A percentile compares a stretch with the other conserved stretches of the same genome.
Evolutionary conservation across 768 basidiomycete species (phyloP).

Genomic region (Tulasnella sp.): DNA sequence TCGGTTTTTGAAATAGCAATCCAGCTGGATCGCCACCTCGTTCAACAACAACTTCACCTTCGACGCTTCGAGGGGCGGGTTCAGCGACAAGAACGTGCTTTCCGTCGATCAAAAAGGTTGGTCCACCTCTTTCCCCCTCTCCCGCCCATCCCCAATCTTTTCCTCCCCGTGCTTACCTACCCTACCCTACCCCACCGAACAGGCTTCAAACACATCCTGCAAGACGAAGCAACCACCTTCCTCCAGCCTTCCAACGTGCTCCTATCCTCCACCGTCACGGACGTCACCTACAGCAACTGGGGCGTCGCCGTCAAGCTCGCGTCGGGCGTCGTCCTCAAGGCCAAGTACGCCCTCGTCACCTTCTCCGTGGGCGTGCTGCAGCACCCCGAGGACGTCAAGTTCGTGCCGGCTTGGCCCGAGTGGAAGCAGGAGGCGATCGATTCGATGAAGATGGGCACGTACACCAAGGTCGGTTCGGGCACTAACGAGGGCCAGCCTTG

Average conservation of each 20-base stretch:
- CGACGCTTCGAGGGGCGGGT: conserved; percentile 57
- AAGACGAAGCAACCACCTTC: conserved; percentile 61
- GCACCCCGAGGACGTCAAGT: conserved; percentile 57
- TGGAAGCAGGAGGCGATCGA: conserved; percentile 70
- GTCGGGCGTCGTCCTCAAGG: conserved; percentile 51
- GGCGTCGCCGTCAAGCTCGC: conserved; percentile 55
- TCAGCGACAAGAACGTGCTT: conserved; percentile 58
- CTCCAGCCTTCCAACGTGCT: conserved; percentile 52
- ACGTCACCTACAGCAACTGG: conserved; percentile 51
- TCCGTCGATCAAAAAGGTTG: conserved; percentile 61
- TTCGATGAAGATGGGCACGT: conserved; percentile 64
- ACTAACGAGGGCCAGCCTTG: not conserved
- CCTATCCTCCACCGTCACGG: conserved; percentile 56
- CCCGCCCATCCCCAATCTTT: too few relatives aligned
- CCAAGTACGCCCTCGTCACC: conserved; percentile 65
- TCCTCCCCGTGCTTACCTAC: not conserved
- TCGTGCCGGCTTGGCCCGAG: conserved; percentile 57
- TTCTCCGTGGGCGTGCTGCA: conserved; percentile 75
- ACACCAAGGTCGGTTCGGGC: conserved; percentile 52
- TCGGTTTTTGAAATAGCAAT: conserved; percentile 17
- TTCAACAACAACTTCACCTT: conserved; percentile 66
- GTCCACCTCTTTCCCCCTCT: not conserved
- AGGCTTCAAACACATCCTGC: conserved; percentile 57
- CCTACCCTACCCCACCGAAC: too few relatives aligned
- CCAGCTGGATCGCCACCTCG: conserved; percentile 25